A percentile compares a stretch with the other conserved stretches of the same genome.
Conservation (phyloP, 352 stramenopile species). For the Phytophthora agathidicida region DNA sequence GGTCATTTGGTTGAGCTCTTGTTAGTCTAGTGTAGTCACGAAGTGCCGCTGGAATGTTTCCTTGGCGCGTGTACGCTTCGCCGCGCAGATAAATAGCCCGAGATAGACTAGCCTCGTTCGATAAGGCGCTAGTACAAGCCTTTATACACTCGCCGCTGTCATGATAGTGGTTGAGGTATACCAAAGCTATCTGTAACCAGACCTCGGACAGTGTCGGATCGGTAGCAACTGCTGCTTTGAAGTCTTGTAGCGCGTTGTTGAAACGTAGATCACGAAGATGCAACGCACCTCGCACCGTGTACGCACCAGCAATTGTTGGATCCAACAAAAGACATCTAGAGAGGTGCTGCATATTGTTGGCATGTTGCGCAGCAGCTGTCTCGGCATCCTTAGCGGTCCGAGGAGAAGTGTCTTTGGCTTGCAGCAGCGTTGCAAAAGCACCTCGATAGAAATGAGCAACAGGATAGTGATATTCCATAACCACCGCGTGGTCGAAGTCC, state of each 20-base stretch:
- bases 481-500: conserved; percentile 76
- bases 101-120: conserved; percentile 66
- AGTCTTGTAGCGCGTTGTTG: conserved; percentile 79
- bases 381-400: conserved; percentile 19
- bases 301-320: conserved; percentile 75
- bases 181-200: conserved; percentile 82
- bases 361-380: conserved; percentile 30
- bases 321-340: conserved; percentile 71
- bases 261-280: conserved; percentile 77
- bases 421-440: conserved; percentile 57
- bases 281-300: conserved; percentile 72
- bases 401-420: conserved; percentile 28
- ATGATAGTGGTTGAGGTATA: conserved; percentile 85
- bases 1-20: conserved; percentile 60
- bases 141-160: conserved; percentile 71
- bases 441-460: conserved; percentile 81
- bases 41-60: conserved; percentile 57
- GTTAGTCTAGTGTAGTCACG: conserved; percentile 72
- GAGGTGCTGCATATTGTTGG: conserved; percentile 60
- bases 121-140: conserved; percentile 65
- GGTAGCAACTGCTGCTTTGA: conserved; percentile 74
- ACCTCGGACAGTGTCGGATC: conserved; percentile 79
- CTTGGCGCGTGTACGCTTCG: conserved; percentile 69
- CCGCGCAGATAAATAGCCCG: conserved; percentile 69
- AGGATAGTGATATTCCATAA: conserved; percentile 84